phyloP scores from a whole-genome alignment of 345 rosid species.

The Corchorus olitorius region DNA sequence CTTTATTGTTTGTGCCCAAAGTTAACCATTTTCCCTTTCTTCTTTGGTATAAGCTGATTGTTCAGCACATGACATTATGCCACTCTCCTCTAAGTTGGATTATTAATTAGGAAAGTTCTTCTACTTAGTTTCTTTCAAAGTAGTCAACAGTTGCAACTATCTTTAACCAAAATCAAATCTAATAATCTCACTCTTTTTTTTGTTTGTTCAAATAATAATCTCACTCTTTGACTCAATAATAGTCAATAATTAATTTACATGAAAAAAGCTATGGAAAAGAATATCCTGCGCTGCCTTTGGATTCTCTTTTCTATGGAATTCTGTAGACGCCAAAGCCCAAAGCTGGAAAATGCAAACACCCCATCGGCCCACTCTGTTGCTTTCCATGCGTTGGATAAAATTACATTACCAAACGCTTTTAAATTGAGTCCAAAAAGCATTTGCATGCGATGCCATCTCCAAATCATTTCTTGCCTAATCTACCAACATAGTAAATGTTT shows the following conservation, averaged over 20 bases:
- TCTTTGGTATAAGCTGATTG: neutral
- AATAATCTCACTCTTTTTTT: neutral
- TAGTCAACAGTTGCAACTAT: neutral
- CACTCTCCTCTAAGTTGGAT: neutral
- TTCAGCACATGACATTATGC: neutral
- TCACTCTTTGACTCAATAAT: neutral
- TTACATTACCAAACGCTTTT: neutral
- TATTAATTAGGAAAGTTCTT: no score
- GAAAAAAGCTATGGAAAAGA: neutral
- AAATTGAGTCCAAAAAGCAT: neutral
- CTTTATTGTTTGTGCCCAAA: neutral
- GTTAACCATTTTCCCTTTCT: neutral
- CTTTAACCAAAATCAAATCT: no score
- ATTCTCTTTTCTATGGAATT: neutral
- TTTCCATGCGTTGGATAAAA: neutral
- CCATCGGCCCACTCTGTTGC: neutral
- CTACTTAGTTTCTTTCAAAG: neutral
- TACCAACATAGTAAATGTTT: no score
- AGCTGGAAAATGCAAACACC: neutral
- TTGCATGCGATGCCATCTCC: no score
- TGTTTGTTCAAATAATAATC: no score
- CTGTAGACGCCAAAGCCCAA: slow-evolving; percentile 9
- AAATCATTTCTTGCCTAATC: no score
- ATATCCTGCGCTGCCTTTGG: neutral
- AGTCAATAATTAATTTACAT: neutral